Evolutionary conservation across 148 eudicot species (phyloP).

Genomic region (Cornus controversa): DNA sequence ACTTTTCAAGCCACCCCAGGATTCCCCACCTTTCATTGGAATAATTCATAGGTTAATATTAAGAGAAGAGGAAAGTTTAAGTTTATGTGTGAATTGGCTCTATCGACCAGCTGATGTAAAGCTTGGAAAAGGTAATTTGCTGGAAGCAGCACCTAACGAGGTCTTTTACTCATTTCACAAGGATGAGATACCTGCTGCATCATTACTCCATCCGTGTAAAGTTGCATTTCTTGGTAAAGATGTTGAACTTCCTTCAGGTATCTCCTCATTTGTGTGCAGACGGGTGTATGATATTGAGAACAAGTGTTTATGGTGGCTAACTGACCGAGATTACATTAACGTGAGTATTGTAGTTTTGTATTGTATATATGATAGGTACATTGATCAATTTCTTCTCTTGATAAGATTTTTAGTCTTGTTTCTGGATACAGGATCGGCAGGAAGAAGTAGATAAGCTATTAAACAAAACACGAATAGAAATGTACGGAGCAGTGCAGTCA

Average conservation of each 20-base stretch:
- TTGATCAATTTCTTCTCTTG: not conserved
- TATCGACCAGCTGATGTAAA: slow-evolving; percentile 77
- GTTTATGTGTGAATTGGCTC: slow-evolving; percentile 76
- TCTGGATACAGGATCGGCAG: slow-evolving; percentile 64
- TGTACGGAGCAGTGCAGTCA: slow-evolving; percentile 70
- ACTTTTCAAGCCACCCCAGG: slow-evolving; percentile 69
- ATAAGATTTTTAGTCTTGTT: slow-evolving; percentile 18
- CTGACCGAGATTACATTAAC: slow-evolving; percentile 71
- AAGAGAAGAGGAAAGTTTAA: slow-evolving; percentile 42
- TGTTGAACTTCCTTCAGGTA: slow-evolving; percentile 74
- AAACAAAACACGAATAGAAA: slow-evolving; percentile 58
- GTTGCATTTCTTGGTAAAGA: slow-evolving; percentile 82
- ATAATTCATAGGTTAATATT: slow-evolving; percentile 46
- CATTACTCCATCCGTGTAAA: slow-evolving; percentile 89
- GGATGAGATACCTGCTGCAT: slow-evolving; percentile 88
- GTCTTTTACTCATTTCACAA: slow-evolving; percentile 80
- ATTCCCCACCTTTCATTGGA: slow-evolving; percentile 74
- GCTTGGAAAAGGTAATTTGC: slow-evolving; percentile 58
- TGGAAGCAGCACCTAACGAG: slow-evolving; percentile 80
- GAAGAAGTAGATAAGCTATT: slow-evolving; percentile 85
- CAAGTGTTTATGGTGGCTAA: slow-evolving; percentile 85
- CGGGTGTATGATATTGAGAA: slow-evolving; percentile 72
- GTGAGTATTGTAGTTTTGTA: slow-evolving; percentile 40
- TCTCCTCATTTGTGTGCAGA: slow-evolving; percentile 77
- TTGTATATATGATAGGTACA: not conserved